Percentiles rank a stretch among this genome's conserved stretches.
Evolutionary conservation across 768 basidiomycete genomes (phyloP).

Genomic region (Leccinum boreale): DNA sequence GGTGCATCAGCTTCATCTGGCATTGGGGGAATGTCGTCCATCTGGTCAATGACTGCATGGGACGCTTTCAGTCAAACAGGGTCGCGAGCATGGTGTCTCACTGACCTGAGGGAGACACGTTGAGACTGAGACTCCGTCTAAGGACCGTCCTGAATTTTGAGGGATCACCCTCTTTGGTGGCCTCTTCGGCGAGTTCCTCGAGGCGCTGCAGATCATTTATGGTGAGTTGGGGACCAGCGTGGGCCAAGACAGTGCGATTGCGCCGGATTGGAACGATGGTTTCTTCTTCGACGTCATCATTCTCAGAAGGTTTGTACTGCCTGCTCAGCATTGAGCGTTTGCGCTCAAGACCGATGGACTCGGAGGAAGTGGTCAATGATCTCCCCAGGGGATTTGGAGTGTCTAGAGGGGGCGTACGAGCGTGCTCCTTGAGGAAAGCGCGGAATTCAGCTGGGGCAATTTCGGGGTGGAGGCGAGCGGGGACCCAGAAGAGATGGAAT

Average conservation of each 20-base stretch:
- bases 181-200: constrained; percentile 91
- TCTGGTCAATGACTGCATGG: constrained; percentile 56
- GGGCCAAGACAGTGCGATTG: constrained; percentile 62
- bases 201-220: constrained; percentile 92
- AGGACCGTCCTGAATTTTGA: constrained; percentile 74
- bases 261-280: constrained; percentile 67
- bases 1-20: constrained; percentile 87
- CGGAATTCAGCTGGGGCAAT: constrained; percentile 96
- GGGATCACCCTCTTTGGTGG: constrained; percentile 78
- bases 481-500: constrained; percentile 96
- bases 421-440: constrained; percentile 91
- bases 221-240: constrained; percentile 81
- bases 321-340: constrained; percentile 93
- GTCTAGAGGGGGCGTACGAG: constrained; percentile 56
- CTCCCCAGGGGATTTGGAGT: constrained; percentile 39
- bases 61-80: constrained; percentile 22
- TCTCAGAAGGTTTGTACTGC: constrained; percentile 82
- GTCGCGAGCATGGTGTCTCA: constrained; percentile 12
- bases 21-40: constrained; percentile 65
- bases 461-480: constrained; percentile 94
- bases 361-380: constrained; percentile 41
- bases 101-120: constrained; percentile 82
- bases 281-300: constrained; percentile 72
- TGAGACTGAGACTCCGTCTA: constrained; percentile 84
- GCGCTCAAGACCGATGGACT: constrained; percentile 55